Base-by-base conservation (phyloP, 495 filamentous ascomycete genomes). In the Penicillium paxilli region DNA sequence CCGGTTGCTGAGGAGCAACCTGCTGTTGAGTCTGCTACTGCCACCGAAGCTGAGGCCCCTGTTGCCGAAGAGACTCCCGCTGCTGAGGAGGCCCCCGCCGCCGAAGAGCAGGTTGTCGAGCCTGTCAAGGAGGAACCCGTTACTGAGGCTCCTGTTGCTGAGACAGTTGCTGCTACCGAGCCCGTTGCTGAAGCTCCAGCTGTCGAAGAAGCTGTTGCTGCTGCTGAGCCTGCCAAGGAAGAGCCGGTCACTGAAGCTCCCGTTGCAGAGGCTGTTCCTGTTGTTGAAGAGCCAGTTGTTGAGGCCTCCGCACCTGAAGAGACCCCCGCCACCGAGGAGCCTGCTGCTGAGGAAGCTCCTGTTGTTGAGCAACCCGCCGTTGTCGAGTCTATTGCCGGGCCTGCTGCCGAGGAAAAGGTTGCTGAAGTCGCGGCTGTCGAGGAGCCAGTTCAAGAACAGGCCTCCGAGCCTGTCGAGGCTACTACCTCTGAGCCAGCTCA, bases 211-310 rank as follows among this genome's bases (percentile, higher is more conserved):
- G 14, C 41, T 19, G 30, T 32, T 32, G 5, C 30, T 14, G 41
- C 32, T 51, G 26, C 49, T 26, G 47, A 52, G 30, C 21, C 47
- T 38, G 26, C 26, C 16, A 41, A 52, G 33, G 58, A 52, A 41
- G 38, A 54, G 6, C 33, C 52, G 24, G 28, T 47, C 9, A 23
- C 35, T 14, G 35, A 50, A n/a, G 54, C 21, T 51, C 19, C 46
- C 12, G 11, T 26, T 19, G 26, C 40, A 37, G 49, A 54, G 22
- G 44, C 45, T 25, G 51, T n/a, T n/a, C 42, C 60, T 10, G 38
- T 33, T 11, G 40, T 28, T 9, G 53, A 60, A 28, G 26, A 35
- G 26, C 16, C 37, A 3, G 35, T 48, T 26, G 47, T 38, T 23
- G 63, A 63, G 41, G n/a, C n/a, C n/a, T n/a, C n/a, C n/a, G n/a